These are phyloP conservation scores for Lanmaoa pseudosensibilis DNA, from an alignment of 768 basidiomycete species.

Conservation along the genomic window DNA sequence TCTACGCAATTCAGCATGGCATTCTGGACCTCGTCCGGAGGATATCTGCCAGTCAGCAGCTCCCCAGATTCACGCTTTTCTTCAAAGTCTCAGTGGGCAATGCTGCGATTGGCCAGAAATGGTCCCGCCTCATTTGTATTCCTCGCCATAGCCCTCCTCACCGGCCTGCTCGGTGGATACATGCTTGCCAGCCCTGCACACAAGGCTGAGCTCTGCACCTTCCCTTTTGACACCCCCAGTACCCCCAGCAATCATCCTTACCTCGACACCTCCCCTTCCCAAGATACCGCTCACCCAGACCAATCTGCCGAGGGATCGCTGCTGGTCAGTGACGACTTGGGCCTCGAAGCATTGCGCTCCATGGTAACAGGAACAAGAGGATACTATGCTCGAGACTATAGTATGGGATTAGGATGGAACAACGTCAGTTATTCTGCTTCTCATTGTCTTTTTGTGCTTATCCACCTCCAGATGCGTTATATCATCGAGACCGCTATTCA, in stretches of 20 bases:
- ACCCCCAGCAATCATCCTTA: background rate
- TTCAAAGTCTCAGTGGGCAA: slow-evolving; percentile 6
- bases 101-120: slow-evolving; percentile 19
- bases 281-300: background rate
- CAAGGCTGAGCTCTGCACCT: slow-evolving; percentile 18
- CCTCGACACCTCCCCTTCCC: background rate
- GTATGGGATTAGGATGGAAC: slow-evolving; percentile 48
- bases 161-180: slow-evolving; percentile 29
- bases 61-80: slow-evolving; percentile 8
- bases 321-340: slow-evolving; percentile 24
- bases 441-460: background rate
- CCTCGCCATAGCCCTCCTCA: slow-evolving; percentile 23
- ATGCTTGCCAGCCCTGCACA: slow-evolving; percentile 17
- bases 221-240: slow-evolving; percentile 14
- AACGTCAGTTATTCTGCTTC: slow-evolving; percentile 35
- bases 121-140: slow-evolving; percentile 13
- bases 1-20: slow-evolving; percentile 1
- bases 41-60: slow-evolving; percentile 24
- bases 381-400: slow-evolving; percentile 46
- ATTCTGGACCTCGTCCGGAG: slow-evolving; percentile 8
- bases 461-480: slow-evolving; percentile 41
- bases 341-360: slow-evolving; percentile 33
- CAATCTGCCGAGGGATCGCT: slow-evolving; percentile 6
- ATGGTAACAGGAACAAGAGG: slow-evolving; percentile 41
- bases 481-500: slow-evolving; percentile 47